phyloP scores from a whole-genome alignment of 352 stramenopile genomes.

The Pythium insidiosum region DNA sequence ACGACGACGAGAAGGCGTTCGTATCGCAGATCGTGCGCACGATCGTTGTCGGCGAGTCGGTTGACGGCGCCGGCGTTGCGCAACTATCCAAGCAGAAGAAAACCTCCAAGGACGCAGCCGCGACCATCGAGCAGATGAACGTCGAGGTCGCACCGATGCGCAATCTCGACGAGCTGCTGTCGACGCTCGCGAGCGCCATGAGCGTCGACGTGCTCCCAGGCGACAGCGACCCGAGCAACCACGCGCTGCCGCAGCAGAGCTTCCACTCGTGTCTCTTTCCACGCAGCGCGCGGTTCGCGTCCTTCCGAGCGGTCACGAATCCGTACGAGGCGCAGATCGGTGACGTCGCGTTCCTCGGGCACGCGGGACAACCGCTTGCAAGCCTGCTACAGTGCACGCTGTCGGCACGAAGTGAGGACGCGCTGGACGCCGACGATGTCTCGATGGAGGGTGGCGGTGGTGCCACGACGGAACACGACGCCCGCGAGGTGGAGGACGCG shows the following conservation, averaged over 20 bases:
- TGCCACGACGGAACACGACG: slow-evolving; percentile 12
- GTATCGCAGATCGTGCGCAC: slow-evolving; percentile 69
- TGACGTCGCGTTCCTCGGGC: slow-evolving; percentile 68
- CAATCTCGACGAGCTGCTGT: slow-evolving; percentile 69
- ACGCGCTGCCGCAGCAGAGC: slow-evolving; percentile 90
- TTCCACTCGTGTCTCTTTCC: slow-evolving; percentile 93
- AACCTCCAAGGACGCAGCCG: too few relatives aligned
- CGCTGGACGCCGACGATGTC: slow-evolving; percentile 17
- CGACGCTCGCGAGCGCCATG: slow-evolving; percentile 65
- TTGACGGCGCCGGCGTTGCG: slow-evolving; percentile 16
- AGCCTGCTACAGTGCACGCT: slow-evolving; percentile 75
- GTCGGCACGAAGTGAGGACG: slow-evolving; percentile 18
- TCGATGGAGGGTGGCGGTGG: not conserved
- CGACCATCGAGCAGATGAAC: slow-evolving; percentile 26
- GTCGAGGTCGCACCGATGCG: slow-evolving; percentile 44
- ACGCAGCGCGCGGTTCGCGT: slow-evolving; percentile 64
- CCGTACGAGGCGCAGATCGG: slow-evolving; percentile 83
- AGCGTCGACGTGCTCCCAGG: slow-evolving; percentile 91
- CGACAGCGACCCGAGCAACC: slow-evolving; percentile 81
- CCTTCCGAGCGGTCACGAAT: slow-evolving; percentile 88
- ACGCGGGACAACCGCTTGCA: slow-evolving; percentile 79
- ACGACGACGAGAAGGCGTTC: slow-evolving; percentile 42
- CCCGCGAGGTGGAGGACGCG: slow-evolving; percentile 13
- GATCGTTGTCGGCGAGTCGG: slow-evolving; percentile 59
- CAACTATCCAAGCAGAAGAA: slow-evolving; percentile 43